A percentile compares a stretch with the other conserved stretches of the same genome.
These are phyloP conservation scores for Neonectria neomacrospora DNA, from an alignment of 2,329 filamentous ascomycete genomes.

Conservation along the genomic window DNA sequence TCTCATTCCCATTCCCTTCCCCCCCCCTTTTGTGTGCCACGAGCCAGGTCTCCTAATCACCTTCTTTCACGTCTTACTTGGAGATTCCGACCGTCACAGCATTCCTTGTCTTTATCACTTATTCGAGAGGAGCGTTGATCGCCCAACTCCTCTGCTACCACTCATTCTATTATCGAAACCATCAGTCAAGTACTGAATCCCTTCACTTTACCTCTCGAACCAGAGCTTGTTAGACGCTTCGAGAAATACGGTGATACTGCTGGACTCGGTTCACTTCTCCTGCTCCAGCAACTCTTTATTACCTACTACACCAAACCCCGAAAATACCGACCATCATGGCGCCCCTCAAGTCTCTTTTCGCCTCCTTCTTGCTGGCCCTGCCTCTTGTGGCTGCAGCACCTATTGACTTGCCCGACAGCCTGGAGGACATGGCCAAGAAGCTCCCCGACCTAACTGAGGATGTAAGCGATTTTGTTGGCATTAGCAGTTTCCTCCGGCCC, in stretches of 20 bases:
- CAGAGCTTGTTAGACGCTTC: conserved; percentile 35
- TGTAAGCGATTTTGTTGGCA: conserved; percentile 30
- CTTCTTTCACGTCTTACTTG: conserved; percentile 38
- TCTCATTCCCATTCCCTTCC: conserved; percentile 33
- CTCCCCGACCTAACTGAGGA: conserved; percentile 24
- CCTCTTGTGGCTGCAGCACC: conserved; percentile 46
- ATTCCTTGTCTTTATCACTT: conserved; percentile 34
- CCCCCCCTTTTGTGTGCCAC: conserved; percentile 39
- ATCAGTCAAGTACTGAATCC: conserved; percentile 26
- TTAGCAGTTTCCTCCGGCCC: conserved; percentile 48
- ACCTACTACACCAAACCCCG: conserved; percentile 21
- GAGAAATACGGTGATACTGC: conserved; percentile 42
- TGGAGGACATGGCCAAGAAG: conserved; percentile 35
- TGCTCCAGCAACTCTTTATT: conserved; percentile 28
- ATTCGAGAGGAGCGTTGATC: conserved; percentile 49
- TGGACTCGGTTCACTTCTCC: conserved; percentile 45
- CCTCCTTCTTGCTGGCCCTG: conserved; percentile 39
- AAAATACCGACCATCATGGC: conserved; percentile 42
- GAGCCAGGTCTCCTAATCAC: conserved; percentile 45
- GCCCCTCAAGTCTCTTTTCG: conserved; percentile 40
- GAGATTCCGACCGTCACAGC: conserved; percentile 27
- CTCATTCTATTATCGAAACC: conserved; percentile 21
- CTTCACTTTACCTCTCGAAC: conserved; percentile 26
- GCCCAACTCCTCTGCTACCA: conserved; percentile 42
- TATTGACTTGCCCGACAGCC: conserved; percentile 24